These are phyloP conservation scores for Asterionellopsis glacialis DNA, from an alignment of 108 stramenopile species.

Conservation along the genomic window DNA sequence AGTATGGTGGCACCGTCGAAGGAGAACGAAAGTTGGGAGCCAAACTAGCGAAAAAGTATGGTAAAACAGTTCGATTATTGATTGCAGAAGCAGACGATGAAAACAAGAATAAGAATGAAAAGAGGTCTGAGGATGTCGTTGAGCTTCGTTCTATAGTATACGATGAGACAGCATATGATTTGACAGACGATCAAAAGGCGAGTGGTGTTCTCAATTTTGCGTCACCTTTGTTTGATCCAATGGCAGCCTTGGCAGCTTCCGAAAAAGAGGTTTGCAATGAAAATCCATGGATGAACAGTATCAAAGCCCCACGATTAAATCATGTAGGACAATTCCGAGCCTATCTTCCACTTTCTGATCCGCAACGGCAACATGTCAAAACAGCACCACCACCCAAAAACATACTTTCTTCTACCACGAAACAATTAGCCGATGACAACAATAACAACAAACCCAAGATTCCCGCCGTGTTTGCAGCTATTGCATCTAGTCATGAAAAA, in stretches of 20 bases:
- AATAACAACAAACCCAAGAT: conserved; percentile 12
- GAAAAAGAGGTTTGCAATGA: conserved; percentile 15
- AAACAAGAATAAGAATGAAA: too few relatives aligned
- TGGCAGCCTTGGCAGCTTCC: conserved; percentile 35
- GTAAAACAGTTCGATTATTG: conserved; percentile 47
- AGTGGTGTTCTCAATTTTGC: conserved; percentile 58
- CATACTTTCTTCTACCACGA: not conserved
- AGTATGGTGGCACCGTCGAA: conserved; percentile 70
- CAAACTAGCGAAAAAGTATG: conserved; percentile 79
- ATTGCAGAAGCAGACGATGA: conserved; percentile 24
- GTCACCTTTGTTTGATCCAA: conserved; percentile 57
- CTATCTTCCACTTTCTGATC: conserved; percentile 34
- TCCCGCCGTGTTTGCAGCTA: conserved; percentile 28
- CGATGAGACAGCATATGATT: conserved; percentile 49
- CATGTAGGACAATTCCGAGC: conserved; percentile 44
- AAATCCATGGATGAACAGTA: conserved; percentile 34
- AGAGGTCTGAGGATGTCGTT: too few relatives aligned
- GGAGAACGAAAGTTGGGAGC: conserved; percentile 57
- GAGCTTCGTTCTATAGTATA: conserved; percentile 1
- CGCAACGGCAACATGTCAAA: conserved; percentile 2
- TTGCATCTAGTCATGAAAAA: conserved; percentile 34
- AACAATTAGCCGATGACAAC: not conserved
- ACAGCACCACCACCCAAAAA: not conserved
- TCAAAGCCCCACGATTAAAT: conserved; percentile 23
- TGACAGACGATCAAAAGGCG: conserved; percentile 24